A percentile compares a stretch with the other conserved stretches of the same genome.
phyloP scores from a whole-genome alignment of 2,329 filamentous ascomycete species.

The Aspergillus cejpii region DNA sequence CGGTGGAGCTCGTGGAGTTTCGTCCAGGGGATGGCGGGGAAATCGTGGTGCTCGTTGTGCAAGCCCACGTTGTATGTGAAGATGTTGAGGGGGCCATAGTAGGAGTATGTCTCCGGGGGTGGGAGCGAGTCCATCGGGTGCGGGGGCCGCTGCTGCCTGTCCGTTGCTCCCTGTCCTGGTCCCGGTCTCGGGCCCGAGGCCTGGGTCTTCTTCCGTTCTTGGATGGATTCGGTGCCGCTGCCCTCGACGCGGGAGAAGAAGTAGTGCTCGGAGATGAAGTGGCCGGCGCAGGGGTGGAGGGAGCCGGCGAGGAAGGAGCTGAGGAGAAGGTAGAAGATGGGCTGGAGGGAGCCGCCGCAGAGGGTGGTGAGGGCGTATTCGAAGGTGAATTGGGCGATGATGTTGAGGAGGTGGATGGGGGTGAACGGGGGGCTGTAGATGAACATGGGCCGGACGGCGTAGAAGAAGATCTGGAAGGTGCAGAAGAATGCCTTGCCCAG shows the following conservation, averaged over 20 bases:
- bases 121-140: slow-evolving; percentile 56
- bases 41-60: slow-evolving; percentile 99
- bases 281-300: slow-evolving; percentile 86
- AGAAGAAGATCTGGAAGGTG: slow-evolving; percentile 99
- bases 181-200: slow-evolving; percentile 17
- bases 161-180: no score
- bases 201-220: slow-evolving; percentile 42
- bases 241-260: slow-evolving; percentile 49
- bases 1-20: slow-evolving; percentile 67
- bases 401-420: slow-evolving; percentile 73
- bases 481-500: slow-evolving; percentile 97
- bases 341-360: slow-evolving; percentile 51
- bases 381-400: slow-evolving; percentile 68
- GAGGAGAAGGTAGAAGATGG: slow-evolving; percentile 75
- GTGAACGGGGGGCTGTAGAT: slow-evolving; percentile 87
- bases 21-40: slow-evolving; percentile 94
- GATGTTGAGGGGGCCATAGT: slow-evolving; percentile 88
- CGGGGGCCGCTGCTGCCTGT: slow-evolving; percentile 28
- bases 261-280: slow-evolving; percentile 98
- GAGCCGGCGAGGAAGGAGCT: slow-evolving; percentile 91
- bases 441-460: slow-evolving; percentile 91
- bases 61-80: slow-evolving; percentile 95
- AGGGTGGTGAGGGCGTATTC: slow-evolving; percentile 61
- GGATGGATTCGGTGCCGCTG: slow-evolving; percentile 44
- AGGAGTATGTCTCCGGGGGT: slow-evolving; percentile 90